Base-by-base conservation (phyloP, 2,329 filamentous ascomycete genomes). In the Phyllosticta capitalensis region DNA sequence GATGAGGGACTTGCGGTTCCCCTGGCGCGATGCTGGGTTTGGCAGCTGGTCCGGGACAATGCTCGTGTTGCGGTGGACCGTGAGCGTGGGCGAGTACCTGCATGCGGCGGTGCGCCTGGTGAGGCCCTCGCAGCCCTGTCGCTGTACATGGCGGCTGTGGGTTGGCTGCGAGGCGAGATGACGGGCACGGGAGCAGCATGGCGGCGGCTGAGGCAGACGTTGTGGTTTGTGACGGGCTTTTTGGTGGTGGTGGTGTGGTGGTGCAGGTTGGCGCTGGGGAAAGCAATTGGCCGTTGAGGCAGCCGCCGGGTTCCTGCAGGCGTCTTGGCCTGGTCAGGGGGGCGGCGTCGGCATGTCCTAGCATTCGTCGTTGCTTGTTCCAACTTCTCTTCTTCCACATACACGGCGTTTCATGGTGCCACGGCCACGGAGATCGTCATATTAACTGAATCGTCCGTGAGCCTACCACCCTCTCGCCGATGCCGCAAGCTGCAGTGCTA, bases 1-100 rank as follows among this genome's bases (percentile, higher is more conserved):
- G 58, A 60, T 60, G 55, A 59, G 58, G 52, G 48, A 55, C 45
- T 52, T 38, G 52, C 45, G 24, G 26, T 59, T 59, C 58, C 58
- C 58, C 58, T 55, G 58, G 58, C 58, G 58, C 58, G 52, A 59
- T 52, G 52, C 58, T 52, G 52, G 49, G 51, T 49, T 52, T 49
- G 54, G 58, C 58, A 59, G 53, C 52, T 55, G 52, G 26, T 10
- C 58, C 58, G 56, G 38, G 38, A 45, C 38, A 45, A 45, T 5
- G 38, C 38, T 45, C 38, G 38, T 45, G 38, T 45, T 45, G 38
- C 38, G 38, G 38, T 45, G 38, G 38, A n/a, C 38, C 38, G 38
- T 45, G 38, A n/a, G 17, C 33, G 38, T 45, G 38, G 38, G n/a
- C 38, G 38, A 45, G 38, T 45, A 45, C 38, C 38, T 45, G 38